Conservation (phyloP, 1,284 basidiomycete genomes). For the Ceraceosorus guamensis region DNA sequence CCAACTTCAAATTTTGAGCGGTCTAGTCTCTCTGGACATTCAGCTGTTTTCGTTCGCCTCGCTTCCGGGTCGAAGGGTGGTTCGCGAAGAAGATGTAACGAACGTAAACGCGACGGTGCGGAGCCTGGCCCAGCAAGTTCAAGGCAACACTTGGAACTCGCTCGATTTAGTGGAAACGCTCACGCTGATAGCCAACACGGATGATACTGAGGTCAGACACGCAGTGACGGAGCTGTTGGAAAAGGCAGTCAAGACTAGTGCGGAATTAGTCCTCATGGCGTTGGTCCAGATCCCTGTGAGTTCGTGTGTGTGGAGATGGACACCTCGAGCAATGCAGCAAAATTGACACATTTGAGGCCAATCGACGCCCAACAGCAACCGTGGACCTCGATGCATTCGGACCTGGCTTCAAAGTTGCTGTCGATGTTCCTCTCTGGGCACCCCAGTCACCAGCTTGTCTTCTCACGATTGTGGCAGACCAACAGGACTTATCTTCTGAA, state of each 20-base stretch:
- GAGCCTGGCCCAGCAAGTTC: slow-evolving; percentile 63
- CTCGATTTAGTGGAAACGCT: slow-evolving; percentile 80
- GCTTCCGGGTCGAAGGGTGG: slow-evolving; percentile 31
- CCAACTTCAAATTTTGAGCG: slow-evolving; percentile 78
- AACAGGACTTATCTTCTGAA: slow-evolving; percentile 75
- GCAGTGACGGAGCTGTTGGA: slow-evolving; percentile 44
- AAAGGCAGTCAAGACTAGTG: slow-evolving; percentile 59
- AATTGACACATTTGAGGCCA: slow-evolving; percentile 45
- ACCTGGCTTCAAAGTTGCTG: slow-evolving; percentile 77
- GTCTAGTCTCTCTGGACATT: slow-evolving; percentile 74
- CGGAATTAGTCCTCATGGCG: slow-evolving; percentile 89
- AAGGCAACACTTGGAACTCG: slow-evolving; percentile 88
- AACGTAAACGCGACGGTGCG: slow-evolving; percentile 65
- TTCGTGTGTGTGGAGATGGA: slow-evolving; percentile 45
- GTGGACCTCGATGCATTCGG: slow-evolving; percentile 77
- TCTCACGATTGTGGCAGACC: slow-evolving; percentile 89
- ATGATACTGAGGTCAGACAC: slow-evolving; percentile 53
- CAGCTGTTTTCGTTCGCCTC: slow-evolving; percentile 70
- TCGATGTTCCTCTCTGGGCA: slow-evolving; percentile 85
- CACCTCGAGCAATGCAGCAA: neutral
- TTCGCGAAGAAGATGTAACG: slow-evolving; percentile 25
- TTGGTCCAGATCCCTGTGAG: slow-evolving; percentile 75
- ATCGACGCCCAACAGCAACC: slow-evolving; percentile 50
- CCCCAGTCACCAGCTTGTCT: slow-evolving; percentile 89
- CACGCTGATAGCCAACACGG: slow-evolving; percentile 82